Evolutionary conservation across 140 eudicot species (phyloP), one percentile per base, ranked within the genome.

Genomic region (Senecio squalidus): DNA sequence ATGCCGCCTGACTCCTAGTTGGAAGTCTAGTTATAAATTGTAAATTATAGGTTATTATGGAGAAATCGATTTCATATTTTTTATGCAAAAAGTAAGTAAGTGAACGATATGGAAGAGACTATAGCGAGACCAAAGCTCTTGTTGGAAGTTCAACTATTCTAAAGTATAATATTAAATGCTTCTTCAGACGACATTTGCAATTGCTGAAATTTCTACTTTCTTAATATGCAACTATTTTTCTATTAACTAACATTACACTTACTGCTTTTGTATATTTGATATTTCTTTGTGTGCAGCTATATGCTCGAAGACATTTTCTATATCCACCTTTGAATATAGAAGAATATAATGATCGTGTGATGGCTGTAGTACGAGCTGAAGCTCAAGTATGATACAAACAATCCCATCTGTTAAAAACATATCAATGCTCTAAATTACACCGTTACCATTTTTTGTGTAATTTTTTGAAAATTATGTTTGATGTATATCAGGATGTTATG

Each of bases 291-390:
- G 25, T 73, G 64, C 89, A 88, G 99, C 76, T 92, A 28, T 92
- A 88, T 44, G 96, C 99, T 29, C 82, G 99, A 29, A 82, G 99
- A 34, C 96, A 88, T 76, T 93, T 93, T 67, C 61, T 93, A 67
- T 85, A 76, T 75, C 99, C 99, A 43, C 95, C 96, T 1, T 62
- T 93, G 68, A 88, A 63, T 41, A 84, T 93, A 38, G 95, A 93
- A 65, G 96, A 93, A 38, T 88, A 79, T 71, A 93, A 88, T 64
- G 94, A 84, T 44, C 93, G 88, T 36, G 99, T 93, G 75, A 93
- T 84, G 96, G 86, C 95, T 20, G 89, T 93, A 5, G 99, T 93
- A 11, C 88, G 99, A 18, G 82, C 95, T 48, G 99, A 93, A 60
- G 92, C 99, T 58, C 99, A 93, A 74, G 99, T 88, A 65, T 30